Evolutionary conservation across 495 filamentous ascomycete genomes (phyloP), one percentile per base, ranked within the genome.

Genomic region (Lepidopterella palustris): DNA sequence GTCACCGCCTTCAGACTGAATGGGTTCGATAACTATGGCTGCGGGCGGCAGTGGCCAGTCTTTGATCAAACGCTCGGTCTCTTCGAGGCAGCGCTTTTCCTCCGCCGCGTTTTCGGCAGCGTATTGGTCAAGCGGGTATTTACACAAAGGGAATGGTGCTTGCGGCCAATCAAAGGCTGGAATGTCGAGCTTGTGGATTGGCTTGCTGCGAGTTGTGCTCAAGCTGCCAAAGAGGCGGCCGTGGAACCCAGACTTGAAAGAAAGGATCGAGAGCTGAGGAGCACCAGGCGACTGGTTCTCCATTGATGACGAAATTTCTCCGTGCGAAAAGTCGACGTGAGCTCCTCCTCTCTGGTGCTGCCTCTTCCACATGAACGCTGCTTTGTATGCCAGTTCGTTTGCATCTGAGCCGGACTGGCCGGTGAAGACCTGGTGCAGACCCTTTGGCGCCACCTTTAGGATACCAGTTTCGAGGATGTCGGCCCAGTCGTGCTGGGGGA

Each of bases 371-470:
- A 98, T 98, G 80, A 97, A 97, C 56, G 93, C 93, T 35, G 93
- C 93, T 75, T 98, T 98, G 81, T 92, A 99, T 52, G 95, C 95
- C n/a, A 90, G 90, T 75, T 99, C 95, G 78, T 97, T 97, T 73
- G 93, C 95, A 70, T 98, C 93, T 8, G 90, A 96, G 64, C 93
- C 93, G 53, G 92, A 84, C 84, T 91, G 89, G 65, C 87, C 92
- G 24, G 93, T 98, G 81, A 97, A 97, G 67, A 98, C 93, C 73
- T 97, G 90, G 80, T 95, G 77, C 66, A 96, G 78, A 18, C 95
- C 93, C 72, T 87, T 90, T 48, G 93, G 93, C 5, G 95, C 91
- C 53, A 89, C 92, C 68, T 81, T 85, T 61, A 98, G 83, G 51
- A 96, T 83, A 71, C 91, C 91, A n/a, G 85, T 87, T 75, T 86